Base-by-base conservation (phyloP, 2,329 filamentous ascomycete genomes). In the Magnaporthales sp. region DNA sequence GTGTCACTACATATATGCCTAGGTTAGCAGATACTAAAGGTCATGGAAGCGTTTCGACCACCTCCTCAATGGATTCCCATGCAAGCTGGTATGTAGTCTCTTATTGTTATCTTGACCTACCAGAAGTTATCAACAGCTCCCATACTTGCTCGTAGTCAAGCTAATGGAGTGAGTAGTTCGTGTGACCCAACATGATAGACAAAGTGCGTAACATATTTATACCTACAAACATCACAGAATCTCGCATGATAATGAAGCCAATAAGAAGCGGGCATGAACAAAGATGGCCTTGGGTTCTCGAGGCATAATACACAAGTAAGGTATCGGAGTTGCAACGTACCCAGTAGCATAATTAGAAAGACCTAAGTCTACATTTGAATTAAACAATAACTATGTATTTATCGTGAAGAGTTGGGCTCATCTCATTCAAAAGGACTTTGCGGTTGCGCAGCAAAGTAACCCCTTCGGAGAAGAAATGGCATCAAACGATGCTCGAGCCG, bases 381-480 rank as follows among this genome's bases (percentile, higher is more conserved):
- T 46, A 46, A 46, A 46, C 38, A 46, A 46, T 46, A 46, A 4
- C 19, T 46, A 46, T 46, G 5, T n/a, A 46, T 46, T 19, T n/a
- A n/a, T 46, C 38, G 19, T 46, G 4, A 4, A 13, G 6, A 19
- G 19, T 19, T n/a, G n/a, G n/a, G 38, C 19, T 5, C 15, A 58
- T 26, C 66, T 75, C 77, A 81, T 67, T 83, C 81, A 62, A 84
- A 83, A 2, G 80, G 80, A 68, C 75, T 81, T 2, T 67, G 69
- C 5, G 84, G 83, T 38, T 81, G 74, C 7, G 77, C 75, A 0
- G 81, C 71, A 10, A 73, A 68, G 27, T 79, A 76, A 0, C 81
- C 81, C 38, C 79, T 75, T 1, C 76, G 72, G 10, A 76, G 62
- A 0, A 84, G 75, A 62, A 78, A 80, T 6, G 77, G 76, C 1